Evolutionary conservation across 768 basidiomycete species (phyloP).

Genomic region (Clitopilus passeckerianus): DNA sequence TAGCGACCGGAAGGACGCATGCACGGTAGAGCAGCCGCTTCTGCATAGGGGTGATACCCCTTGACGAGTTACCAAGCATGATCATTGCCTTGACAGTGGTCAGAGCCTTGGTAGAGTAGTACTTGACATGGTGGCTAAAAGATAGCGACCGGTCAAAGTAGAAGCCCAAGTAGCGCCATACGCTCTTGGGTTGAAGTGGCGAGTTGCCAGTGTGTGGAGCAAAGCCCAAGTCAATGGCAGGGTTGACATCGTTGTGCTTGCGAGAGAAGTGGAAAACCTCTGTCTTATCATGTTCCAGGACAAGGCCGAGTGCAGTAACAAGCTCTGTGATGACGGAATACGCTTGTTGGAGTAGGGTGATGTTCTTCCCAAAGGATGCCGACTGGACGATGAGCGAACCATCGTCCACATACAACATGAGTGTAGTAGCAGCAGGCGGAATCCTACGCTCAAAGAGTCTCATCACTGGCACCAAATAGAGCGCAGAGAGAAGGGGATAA

Average conservation of each 20-base stretch:
- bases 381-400: slow-evolving; percentile 2
- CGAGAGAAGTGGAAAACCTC: neutral
- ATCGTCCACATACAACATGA: slow-evolving; percentile 3
- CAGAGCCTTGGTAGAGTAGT: neutral
- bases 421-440: no score
- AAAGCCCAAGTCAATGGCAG: slow-evolving; percentile 1
- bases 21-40: slow-evolving; percentile 1
- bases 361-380: neutral
- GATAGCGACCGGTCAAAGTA: neutral
- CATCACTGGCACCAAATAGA: neutral
- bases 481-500: neutral
- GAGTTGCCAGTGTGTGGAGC: neutral
- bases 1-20: neutral
- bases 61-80: neutral
- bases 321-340: neutral
- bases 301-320: neutral
- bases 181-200: neutral
- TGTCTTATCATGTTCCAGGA: neutral
- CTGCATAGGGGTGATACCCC: neutral
- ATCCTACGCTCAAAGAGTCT: neutral
- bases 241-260: neutral
- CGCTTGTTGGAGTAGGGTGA: neutral
- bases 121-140: neutral
- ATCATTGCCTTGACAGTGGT: neutral
- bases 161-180: neutral